Conservation (phyloP, 768 basidiomycete species). For the Cyclocybe aegerita region DNA sequence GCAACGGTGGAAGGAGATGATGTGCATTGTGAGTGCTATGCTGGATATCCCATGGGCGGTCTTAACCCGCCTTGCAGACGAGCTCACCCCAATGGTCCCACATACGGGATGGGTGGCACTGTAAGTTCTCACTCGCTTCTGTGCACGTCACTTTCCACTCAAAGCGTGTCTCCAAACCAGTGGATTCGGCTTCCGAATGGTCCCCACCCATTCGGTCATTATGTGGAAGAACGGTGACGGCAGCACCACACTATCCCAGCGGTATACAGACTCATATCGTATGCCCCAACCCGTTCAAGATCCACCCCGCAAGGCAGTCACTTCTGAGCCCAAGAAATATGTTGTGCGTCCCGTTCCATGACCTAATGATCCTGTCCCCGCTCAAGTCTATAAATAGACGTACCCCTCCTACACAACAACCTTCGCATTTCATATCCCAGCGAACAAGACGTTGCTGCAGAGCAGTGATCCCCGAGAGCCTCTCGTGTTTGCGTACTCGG, state of each 20-base stretch:
- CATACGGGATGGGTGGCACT: conserved; percentile 55
- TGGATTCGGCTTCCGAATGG: conserved; percentile 52
- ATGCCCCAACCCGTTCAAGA: conserved; percentile 43
- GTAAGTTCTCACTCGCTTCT: conserved; percentile 25
- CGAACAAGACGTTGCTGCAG: conserved; percentile 32
- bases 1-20: conserved; percentile 41
- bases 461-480: conserved; percentile 24
- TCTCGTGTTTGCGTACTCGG: conserved; percentile 43
- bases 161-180: conserved; percentile 22
- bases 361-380: neutral
- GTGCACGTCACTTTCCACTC: conserved; percentile 1
- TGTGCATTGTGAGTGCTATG: conserved; percentile 41
- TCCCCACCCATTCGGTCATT: conserved; percentile 57
- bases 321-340: conserved; percentile 33
- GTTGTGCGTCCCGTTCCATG: conserved; percentile 24
- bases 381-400: conserved; percentile 7
- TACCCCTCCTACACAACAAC: conserved; percentile 31
- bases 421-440: conserved; percentile 41
- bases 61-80: conserved; percentile 30
- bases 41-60: neutral
- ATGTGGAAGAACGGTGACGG: conserved; percentile 50
- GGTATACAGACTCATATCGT: conserved; percentile 44
- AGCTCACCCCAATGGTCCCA: conserved; percentile 38
- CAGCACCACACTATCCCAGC: conserved; percentile 56
- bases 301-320: conserved; percentile 46